Evolutionary conservation across 129 eudicot genomes (phyloP), one percentile per base, ranked within the genome.

Genomic region (Silybum marianum): DNA sequence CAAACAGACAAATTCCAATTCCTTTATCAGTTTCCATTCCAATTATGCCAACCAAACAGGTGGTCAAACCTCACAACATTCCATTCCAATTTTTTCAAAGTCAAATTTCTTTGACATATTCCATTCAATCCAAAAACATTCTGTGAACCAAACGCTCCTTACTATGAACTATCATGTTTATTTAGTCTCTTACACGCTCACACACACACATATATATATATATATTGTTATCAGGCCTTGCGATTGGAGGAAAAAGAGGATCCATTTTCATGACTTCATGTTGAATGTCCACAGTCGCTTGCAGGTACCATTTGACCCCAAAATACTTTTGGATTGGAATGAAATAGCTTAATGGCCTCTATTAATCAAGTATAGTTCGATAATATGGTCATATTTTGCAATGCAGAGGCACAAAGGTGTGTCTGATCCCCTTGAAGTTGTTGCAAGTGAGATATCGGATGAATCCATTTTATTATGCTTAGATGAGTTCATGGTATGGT

Each of bases 211-310:
- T 3, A n/a, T 39, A 30, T 71, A n/a, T 8, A 9, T 25, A 7
- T 26, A 26, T 26, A 26, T 4, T 7, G 28, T 73, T 73, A 69
- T 76, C 84, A 96, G 99, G 83, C 98, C 99, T 77, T 40, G 69
- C 83, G 87, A 72, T 54, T 96, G 99, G 99, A 93, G 99, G 87
- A 96, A 93, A 88, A 96, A 87, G 79, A 88, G 99, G 84, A 91
- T 91, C 44, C 99, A 96, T 87, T 96, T 96, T 87, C 99, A 96
- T 76, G 99, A 96, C 93, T 96, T 96, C 72, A 96, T 96, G 99
- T 90, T 96, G 83, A 87, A 81, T 70, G 97, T 96, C 68, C 99
- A 96, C 83, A 93, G 92, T 88, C 88, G 97, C 46, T 86, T 96
- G 88, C 98, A 89, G 76, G 99, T 87, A 88, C 12, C 21, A 11